Base-by-base conservation (phyloP, 1,139 yeast species). In the Pichia sp. region DNA sequence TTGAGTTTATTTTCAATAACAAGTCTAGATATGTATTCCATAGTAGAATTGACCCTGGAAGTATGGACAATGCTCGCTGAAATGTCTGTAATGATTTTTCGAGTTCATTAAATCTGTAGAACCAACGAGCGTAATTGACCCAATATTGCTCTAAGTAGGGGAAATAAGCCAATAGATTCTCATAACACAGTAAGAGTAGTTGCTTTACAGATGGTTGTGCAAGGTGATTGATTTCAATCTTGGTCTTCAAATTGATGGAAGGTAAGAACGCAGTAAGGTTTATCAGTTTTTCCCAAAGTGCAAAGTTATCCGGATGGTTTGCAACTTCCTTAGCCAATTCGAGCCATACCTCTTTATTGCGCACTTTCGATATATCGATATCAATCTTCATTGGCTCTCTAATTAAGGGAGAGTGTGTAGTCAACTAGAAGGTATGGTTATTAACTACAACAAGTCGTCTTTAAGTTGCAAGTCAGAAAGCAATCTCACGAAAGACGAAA, bases 101-200 rank as follows among this genome's bases (percentile, higher is more conserved):
- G 44, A 71, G 58, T 44, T 71, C 58, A 1, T 86, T 85, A 22
- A 83, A 55, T 33, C 67, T 65, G 52, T 74, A 81, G 55, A 78
- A 85, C 59, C 74, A 63, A 18, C 68, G 62, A 1, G 96, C 94
- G 54, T 71, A 85, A 44, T 76, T 72, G 30, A 80, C 67, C 91
- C 96, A 85, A 55, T 83, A 85, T 32, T 83, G 85, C 50, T 78
- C 84, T 26, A 81, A 58, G 25, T 69, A 62, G 0, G 97, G 97
- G 55, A 69, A 87, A 38, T 70, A 67, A 2, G 59, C 60, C 12
- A 91, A 63, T 36, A 88, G 60, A 18, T 72, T 66, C 34, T 69
- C 69, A 51, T 76, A 84, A 0, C 81, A 62, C 3, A 62, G 49
- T 32, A 77, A 56, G 34, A 77, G 58, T n/a, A 68, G 50, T 15